Evolutionary conservation across 2,329 filamentous ascomycete species (phyloP).

Genomic region (Fonsecaea nubica): DNA sequence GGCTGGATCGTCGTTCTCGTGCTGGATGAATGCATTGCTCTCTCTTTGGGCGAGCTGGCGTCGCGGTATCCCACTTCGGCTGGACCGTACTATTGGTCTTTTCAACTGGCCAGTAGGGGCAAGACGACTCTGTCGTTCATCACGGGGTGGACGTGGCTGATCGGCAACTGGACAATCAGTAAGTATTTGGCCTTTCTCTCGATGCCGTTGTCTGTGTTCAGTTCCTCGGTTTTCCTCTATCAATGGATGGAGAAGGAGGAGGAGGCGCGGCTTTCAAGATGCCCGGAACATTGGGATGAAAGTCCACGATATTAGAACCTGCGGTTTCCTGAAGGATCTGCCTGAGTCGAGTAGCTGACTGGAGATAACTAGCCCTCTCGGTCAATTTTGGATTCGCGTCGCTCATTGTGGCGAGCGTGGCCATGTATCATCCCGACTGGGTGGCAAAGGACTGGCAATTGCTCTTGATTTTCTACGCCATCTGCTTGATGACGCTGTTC

Average conservation of each 20-base stretch:
- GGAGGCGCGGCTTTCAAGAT: too few species aligned
- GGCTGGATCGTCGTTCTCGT: conserved; percentile 63
- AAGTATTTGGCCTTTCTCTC: background rate
- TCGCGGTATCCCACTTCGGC: conserved; percentile 56
- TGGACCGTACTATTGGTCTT: conserved; percentile 62
- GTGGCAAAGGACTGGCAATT: conserved; percentile 67
- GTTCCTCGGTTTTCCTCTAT: background rate
- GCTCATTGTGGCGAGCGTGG: conserved; percentile 59
- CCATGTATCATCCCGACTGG: conserved; percentile 63
- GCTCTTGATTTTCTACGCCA: conserved; percentile 72
- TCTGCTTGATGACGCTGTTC: conserved; percentile 69
- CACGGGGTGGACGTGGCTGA: conserved; percentile 61
- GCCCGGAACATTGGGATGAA: too few species aligned
- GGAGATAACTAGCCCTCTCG: conserved; percentile 56
- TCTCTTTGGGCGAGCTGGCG: conserved; percentile 60
- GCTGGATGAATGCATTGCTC: conserved; percentile 60
- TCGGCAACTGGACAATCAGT: conserved; percentile 54
- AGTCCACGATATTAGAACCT: too few species aligned
- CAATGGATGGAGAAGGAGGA: too few species aligned
- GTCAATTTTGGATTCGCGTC: conserved; percentile 64
- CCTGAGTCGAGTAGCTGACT: conserved; percentile 3
- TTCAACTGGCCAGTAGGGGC: conserved; percentile 51
- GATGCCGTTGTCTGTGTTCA: background rate
- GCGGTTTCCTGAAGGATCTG: background rate
- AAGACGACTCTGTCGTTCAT: conserved; percentile 58